Base-by-base conservation (phyloP, 83 land plant species). In the Isoetes engelmannii region DNA sequence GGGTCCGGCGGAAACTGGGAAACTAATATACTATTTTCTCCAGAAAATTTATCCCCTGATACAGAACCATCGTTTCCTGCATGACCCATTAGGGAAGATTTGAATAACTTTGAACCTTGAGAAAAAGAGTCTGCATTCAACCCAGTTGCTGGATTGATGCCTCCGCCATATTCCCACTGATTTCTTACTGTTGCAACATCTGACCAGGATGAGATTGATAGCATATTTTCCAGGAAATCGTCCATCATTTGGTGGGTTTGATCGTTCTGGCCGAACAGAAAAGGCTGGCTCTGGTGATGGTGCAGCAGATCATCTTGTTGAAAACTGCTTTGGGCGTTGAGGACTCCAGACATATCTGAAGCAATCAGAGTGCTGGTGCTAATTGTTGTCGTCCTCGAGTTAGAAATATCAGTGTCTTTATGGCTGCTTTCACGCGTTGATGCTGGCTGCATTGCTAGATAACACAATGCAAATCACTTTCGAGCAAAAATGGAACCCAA, bases 181-280 rank as follows among this genome's bases (percentile, higher is more conserved):
- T 28, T 28, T 28, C 37, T 67, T 18, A 9, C 63, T 18, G 12
- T 45, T 4, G 4, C 69, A 41, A 51, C 71, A 12, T 71, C 74
- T 13, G 71, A 4, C 74, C 74, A 79, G 49, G 79, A 53, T 3
- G 86, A 78, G 7, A 84, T 62, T 9, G 85, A 86, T 56, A 86
- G 75, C 81, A 86, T 81, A 55, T 86, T 86, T 4, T 86, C 89
- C 15, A 86, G 63, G 65, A 86, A 86, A 28, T 86, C 89, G n/a
- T 86, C 89, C 8, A 60, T 47, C 62, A 37, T 15, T 56, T 5
- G 20, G 45, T 53, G 48, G 61, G 20, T 59, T 47, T 19, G 65
- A 48, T 48, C 42, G 3, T 13, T 49, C 21, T 45, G 43, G 10
- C 61, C 49, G 54, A 37, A 69, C 43, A 64, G 76, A 48, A 63